Base-by-base conservation (phyloP, 805 yeast genomes). In the Pichia heedii region DNA sequence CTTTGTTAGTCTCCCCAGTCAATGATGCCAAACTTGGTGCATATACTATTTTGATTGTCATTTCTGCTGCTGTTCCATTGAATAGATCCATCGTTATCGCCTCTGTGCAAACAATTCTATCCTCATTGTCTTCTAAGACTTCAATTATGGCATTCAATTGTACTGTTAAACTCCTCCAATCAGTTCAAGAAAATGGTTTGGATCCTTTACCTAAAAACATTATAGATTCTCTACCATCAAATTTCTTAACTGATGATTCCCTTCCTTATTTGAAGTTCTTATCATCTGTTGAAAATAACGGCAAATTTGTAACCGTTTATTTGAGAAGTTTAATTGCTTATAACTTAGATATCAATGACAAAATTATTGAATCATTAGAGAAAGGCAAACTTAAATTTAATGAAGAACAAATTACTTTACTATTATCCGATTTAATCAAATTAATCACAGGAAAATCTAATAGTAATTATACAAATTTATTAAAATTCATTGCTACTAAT, bases 21-120 rank as follows among this genome's bases (percentile, higher is more conserved):
- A 63, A 68, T 9, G 94, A 86, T 54, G 71, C 81, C 40, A 93
- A 84, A 59, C 72, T 86, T 46, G 81, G 96, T 18, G 87, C 90
- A 2, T 90, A 85, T 60, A 84, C 95, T 39, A 69, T 88, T 13
- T 58, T 90, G 21, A 76, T 90, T 0, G 96, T 90, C 2, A 66
- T 89, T 41, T 74, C 83, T 6, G 71, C 90, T 3, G 81, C 90
- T 37, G 71, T 80, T 39, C 82, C 86, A 7, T 69, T 93, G 34
- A 68, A 76, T 7, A 68, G 62, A 50, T 70, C 71, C 13, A 74
- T 84, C 15, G 62, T 77, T 16, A 62, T 71, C 40, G 87, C 88
- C 6, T 76, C 84, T 1, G 68, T 75, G 29, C 77, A 73, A 47
- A 77, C 84, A 2, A 72, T 84, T 22, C 62, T 78, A 22, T 13